Evolutionary conservation across 2,329 filamentous ascomycete species (phyloP).

Genomic region (Colletotrichum sp.): DNA sequence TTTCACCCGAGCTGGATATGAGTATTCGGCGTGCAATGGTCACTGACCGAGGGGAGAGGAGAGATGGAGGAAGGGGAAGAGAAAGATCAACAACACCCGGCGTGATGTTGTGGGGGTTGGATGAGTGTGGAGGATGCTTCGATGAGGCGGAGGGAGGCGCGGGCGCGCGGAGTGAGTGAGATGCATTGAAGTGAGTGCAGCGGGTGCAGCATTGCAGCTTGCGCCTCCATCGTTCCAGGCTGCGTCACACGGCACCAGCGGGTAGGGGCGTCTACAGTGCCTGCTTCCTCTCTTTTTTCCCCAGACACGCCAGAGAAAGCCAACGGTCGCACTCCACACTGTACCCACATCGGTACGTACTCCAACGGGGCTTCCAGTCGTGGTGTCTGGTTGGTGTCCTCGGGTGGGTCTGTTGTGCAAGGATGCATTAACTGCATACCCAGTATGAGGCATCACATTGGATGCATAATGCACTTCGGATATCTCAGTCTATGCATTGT

Average conservation of each 20-base stretch:
- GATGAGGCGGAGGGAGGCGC: background rate
- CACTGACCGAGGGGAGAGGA: background rate
- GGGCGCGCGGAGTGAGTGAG: background rate
- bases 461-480: background rate
- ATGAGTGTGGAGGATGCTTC: background rate
- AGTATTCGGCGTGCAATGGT: background rate
- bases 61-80: background rate
- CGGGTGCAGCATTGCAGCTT: background rate
- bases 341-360: background rate
- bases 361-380: background rate
- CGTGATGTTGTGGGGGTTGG: background rate
- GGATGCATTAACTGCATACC: background rate
- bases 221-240: conserved; percentile 17
- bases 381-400: background rate
- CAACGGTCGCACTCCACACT: background rate
- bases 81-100: background rate
- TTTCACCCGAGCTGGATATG: background rate
- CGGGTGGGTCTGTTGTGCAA: background rate
- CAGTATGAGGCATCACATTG: background rate
- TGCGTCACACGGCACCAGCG: conserved; percentile 5
- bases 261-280: background rate
- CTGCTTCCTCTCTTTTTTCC: background rate
- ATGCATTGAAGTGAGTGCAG: background rate
- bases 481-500: background rate
- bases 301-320: background rate